Conservation (phyloP, 169 alveolate genomes). For the Plasmodium fragile region DNA sequence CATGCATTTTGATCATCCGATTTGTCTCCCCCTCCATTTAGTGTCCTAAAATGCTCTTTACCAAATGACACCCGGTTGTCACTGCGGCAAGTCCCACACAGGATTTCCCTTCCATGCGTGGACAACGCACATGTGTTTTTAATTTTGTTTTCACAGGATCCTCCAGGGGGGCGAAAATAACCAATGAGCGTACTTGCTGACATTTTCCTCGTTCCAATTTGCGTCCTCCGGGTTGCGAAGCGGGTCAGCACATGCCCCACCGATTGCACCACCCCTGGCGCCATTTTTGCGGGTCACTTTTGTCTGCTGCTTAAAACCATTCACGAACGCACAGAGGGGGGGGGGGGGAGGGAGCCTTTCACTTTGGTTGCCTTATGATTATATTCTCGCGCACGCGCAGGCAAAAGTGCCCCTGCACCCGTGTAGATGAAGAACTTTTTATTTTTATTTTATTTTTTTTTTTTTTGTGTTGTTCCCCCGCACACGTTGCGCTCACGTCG, state of each 20-base stretch:
- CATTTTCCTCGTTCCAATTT: not conserved
- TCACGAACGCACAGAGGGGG: not conserved
- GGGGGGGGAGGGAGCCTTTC: not conserved
- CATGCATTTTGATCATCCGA: not conserved
- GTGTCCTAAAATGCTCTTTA: not conserved
- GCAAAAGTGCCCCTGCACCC: not conserved
- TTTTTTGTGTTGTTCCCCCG: not conserved
- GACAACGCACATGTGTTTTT: not conserved
- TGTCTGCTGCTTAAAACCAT: not conserved
- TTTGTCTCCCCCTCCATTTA: not conserved
- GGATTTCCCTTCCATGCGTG: not conserved
- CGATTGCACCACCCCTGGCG: not conserved
- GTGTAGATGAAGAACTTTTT: not conserved
- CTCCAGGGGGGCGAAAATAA: not conserved
- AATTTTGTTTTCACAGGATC: not conserved
- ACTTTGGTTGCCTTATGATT: not conserved
- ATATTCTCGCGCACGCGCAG: not conserved
- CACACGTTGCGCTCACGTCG: not conserved
- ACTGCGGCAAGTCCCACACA: not conserved
- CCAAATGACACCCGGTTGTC: not conserved
- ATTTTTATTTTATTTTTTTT: not conserved
- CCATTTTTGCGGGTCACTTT: not conserved
- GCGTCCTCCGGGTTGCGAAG: not conserved
- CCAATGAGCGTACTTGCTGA: not conserved
- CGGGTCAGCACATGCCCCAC: not conserved